Percentiles rank a stretch among this genome's conserved stretches.
Conservation (phyloP, 2,329 filamentous ascomycete genomes). For the Arthrobotrys pseudoclavata region DNA sequence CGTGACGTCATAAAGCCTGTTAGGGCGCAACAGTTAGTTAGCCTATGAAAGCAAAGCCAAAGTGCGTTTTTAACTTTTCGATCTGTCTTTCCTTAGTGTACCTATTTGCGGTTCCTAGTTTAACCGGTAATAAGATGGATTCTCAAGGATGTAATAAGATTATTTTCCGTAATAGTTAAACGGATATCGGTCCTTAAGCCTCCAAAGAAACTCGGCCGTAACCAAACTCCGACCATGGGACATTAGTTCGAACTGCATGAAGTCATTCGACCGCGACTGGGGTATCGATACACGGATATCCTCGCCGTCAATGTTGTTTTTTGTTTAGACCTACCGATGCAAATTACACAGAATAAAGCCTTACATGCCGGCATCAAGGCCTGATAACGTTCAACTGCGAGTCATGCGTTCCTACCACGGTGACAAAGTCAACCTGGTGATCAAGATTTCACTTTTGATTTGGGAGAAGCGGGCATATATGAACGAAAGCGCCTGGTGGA, state of each 20-base stretch:
- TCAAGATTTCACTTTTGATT: not conserved
- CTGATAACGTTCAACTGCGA: not conserved
- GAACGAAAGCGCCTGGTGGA: conserved; percentile 6
- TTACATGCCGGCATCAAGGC: no score
- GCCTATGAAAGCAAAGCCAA: no score
- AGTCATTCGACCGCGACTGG: not conserved
- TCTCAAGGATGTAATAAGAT: conserved; percentile 22
- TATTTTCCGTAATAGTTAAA: conserved; percentile 1
- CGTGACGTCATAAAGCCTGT: no score
- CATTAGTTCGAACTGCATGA: not conserved
- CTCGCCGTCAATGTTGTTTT: not conserved
- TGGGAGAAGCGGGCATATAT: not conserved
- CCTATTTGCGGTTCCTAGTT: not conserved
- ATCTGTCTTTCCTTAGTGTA: not conserved
- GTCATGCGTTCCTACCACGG: no score
- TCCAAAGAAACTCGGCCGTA: not conserved
- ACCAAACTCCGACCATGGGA: not conserved
- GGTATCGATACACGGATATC: not conserved
- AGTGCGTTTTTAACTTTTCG: not conserved
- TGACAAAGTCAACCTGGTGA: not conserved
- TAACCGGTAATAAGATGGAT: conserved; percentile 15
- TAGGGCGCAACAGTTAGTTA: no score
- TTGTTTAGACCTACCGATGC: not conserved
- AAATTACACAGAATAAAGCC: not conserved
- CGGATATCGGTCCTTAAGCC: not conserved